Percentiles rank a stretch among this genome's conserved stretches.
Evolutionary conservation across 1,139 yeast genomes (phyloP).

Genomic region (Suhomyces bribrorum): DNA sequence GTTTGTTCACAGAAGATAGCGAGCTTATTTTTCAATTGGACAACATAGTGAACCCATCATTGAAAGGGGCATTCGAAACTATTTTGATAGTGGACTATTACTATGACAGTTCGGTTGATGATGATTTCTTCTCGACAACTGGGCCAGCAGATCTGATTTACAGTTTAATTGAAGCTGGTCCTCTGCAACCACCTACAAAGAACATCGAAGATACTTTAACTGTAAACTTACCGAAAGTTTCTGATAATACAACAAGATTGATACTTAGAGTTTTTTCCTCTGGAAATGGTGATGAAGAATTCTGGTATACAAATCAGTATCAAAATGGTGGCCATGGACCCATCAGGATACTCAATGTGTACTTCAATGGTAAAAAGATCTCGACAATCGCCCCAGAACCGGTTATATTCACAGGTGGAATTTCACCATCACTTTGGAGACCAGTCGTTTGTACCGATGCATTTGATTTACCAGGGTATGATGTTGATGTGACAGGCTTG

Average conservation of each 20-base stretch:
- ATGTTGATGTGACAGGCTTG: constrained; percentile 65
- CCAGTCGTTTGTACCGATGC: constrained; percentile 75
- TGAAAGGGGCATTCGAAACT: constrained; percentile 64
- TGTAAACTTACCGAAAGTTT: constrained; percentile 41
- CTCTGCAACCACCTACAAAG: constrained; percentile 1
- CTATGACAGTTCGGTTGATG: constrained; percentile 18
- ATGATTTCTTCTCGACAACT: constrained; percentile 21
- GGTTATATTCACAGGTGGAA: constrained; percentile 74
- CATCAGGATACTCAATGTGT: constrained; percentile 54
- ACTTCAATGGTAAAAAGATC: constrained; percentile 49
- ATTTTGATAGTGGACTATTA: constrained; percentile 55
- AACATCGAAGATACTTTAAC: constrained; percentile 28
- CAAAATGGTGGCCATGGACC: constrained; percentile 59
- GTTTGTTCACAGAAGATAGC: constrained; percentile 47
- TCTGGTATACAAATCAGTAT: constrained; percentile 65
- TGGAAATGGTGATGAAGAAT: constrained; percentile 80
- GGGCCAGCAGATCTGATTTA: constrained; percentile 35
- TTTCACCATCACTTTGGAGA: constrained; percentile 76
- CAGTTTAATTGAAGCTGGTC: constrained; percentile 26
- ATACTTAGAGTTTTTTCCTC: constrained; percentile 63
- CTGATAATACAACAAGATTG: constrained; percentile 57
- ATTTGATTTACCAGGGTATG: constrained; percentile 67
- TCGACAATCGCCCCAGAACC: constrained; percentile 56
- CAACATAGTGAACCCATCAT: constrained; percentile 56
- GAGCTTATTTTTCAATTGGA: constrained; percentile 54